phyloP scores from a whole-genome alignment of 495 filamentous ascomycete species.

The Daldinia childiae region DNA sequence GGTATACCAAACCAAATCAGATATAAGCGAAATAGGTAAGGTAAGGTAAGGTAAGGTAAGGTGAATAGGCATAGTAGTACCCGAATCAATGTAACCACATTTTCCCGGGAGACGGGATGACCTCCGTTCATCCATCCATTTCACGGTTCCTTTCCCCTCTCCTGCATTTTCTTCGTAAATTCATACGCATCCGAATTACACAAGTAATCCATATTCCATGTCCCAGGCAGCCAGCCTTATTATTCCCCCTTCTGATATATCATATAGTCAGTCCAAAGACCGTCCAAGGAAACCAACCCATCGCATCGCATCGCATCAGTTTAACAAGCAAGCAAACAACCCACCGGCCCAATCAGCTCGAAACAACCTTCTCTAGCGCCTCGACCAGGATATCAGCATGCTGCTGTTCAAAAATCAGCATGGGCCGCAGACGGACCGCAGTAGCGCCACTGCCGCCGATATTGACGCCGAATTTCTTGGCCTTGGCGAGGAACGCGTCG shows the following conservation, averaged over 20 bases:
- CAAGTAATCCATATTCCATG: background rate
- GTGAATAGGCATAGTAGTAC: background rate
- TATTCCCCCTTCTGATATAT: background rate
- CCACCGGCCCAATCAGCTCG: slow-evolving; percentile 22
- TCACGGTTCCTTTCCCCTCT: background rate
- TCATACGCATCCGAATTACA: background rate
- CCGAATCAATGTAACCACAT: slow-evolving; percentile 5
- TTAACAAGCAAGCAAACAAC: background rate
- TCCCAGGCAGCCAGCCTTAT: background rate
- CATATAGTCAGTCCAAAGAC: too few species aligned
- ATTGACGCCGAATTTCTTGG: slow-evolving; percentile 87
- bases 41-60: slow-evolving; percentile 1
- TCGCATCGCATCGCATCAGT: background rate
- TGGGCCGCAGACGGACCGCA: slow-evolving; percentile 88
- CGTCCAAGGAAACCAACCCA: background rate
- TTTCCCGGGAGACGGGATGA: background rate
- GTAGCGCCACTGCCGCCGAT: slow-evolving; percentile 86
- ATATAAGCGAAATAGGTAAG: background rate
- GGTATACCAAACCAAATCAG: background rate
- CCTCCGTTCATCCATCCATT: background rate
- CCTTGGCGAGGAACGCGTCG: slow-evolving; percentile 83
- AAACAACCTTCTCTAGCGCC: slow-evolving; percentile 76
- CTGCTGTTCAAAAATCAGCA: slow-evolving; percentile 95
- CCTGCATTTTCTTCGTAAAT: slow-evolving; percentile 1
- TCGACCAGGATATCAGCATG: slow-evolving; percentile 73